These are phyloP conservation scores for Phytomonas sp. DNA, from an alignment of 208 protist genomes.

Conservation along the genomic window DNA sequence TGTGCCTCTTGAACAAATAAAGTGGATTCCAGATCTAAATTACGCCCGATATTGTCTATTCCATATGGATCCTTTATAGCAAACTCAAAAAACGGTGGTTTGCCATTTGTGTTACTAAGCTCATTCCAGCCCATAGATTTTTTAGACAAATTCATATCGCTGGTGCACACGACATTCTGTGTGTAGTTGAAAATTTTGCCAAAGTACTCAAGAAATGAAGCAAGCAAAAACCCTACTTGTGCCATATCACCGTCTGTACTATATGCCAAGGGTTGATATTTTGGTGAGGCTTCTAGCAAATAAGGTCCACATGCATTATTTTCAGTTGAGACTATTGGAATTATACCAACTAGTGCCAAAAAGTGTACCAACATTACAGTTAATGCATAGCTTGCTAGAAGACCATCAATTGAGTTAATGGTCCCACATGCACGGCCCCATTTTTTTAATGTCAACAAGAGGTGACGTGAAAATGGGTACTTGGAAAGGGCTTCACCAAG, in stretches of 20 bases:
- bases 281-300: conserved; percentile 38
- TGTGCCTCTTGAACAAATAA: conserved; percentile 56
- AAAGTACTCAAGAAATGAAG: conserved; percentile 84
- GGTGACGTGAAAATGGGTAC: conserved; percentile 67
- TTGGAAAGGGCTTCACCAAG: conserved; percentile 53
- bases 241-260: conserved; percentile 24
- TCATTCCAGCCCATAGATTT: conserved; percentile 71
- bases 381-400: conserved; percentile 80
- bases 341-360: conserved; percentile 42
- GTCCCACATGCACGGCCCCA: conserved; percentile 76
- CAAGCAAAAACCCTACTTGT: conserved; percentile 69
- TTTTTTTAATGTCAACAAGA: conserved; percentile 78
- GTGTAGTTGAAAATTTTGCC: conserved; percentile 70
- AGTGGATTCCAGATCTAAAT: conserved; percentile 55
- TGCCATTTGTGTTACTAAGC: conserved; percentile 16
- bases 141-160: conserved; percentile 63
- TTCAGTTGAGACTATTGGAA: conserved; percentile 43
- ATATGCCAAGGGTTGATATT: conserved; percentile 37
- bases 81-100: conserved; percentile 83
- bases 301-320: conserved; percentile 35
- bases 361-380: conserved; percentile 86
- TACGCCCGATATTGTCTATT: conserved; percentile 82
- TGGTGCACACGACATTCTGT: conserved; percentile 74
- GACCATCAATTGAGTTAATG: conserved; percentile 81
- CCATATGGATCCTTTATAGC: conserved; percentile 86